A percentile compares a stretch with the other conserved stretches of the same genome.
phyloP scores from a whole-genome alignment of 2,329 filamentous ascomycete species.

The Cytospora piceae region DNA sequence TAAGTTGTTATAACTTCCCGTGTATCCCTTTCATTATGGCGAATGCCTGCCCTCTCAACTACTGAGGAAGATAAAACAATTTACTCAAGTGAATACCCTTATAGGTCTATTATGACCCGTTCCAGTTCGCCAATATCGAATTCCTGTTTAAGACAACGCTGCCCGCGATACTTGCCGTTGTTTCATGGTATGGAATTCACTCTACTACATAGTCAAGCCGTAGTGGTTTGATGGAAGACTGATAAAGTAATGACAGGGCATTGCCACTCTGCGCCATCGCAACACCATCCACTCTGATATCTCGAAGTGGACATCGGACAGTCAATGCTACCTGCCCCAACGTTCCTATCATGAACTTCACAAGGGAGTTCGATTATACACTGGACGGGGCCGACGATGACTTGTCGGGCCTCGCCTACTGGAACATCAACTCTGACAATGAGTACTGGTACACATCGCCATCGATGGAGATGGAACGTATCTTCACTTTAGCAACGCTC shows the following conservation, averaged over 20 bases:
- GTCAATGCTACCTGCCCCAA: slow-evolving; percentile 20
- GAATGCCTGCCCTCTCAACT: not conserved
- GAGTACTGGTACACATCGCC: slow-evolving; percentile 24
- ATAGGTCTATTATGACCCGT: slow-evolving; percentile 19
- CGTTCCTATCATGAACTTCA: slow-evolving; percentile 27
- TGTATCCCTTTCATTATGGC: too few relatives aligned
- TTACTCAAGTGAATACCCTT: not conserved
- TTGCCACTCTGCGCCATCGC: slow-evolving; percentile 30
- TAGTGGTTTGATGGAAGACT: not conserved
- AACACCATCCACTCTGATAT: slow-evolving; percentile 29
- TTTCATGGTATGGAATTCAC: not conserved
- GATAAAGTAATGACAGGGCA: slow-evolving; percentile 8
- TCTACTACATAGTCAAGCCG: not conserved
- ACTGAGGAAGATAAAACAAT: not conserved
- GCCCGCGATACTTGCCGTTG: slow-evolving; percentile 12
- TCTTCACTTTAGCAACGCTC: slow-evolving; percentile 26
- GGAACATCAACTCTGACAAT: slow-evolving; percentile 16
- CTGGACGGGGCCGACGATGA: slow-evolving; percentile 18
- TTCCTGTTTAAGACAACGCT: slow-evolving; percentile 17
- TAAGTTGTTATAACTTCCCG: slow-evolving; percentile 7
- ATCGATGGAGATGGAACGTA: slow-evolving; percentile 19
- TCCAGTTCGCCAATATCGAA: slow-evolving; percentile 19
- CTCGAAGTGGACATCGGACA: slow-evolving; percentile 10
- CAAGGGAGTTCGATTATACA: slow-evolving; percentile 26
- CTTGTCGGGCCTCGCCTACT: slow-evolving; percentile 26